Conservation (phyloP, 2,329 filamentous ascomycete genomes). For the Aspergillus sp. region DNA sequence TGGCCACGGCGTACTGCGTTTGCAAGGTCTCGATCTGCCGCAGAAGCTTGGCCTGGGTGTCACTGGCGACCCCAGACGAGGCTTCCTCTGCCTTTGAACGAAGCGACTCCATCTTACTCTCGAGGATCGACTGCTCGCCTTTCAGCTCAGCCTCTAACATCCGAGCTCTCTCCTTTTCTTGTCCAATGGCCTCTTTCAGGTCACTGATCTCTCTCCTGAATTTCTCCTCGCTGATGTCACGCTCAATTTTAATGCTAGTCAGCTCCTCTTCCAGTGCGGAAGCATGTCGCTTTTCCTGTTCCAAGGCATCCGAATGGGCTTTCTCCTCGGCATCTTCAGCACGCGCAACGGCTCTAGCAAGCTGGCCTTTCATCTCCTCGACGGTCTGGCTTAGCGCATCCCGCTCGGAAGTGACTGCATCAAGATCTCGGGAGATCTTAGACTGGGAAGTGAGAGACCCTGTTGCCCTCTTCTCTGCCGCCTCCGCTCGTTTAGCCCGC, state of each 20-base stretch:
- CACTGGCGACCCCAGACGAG: conserved; percentile 75
- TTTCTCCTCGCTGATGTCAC: conserved; percentile 71
- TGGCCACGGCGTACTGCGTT: conserved; percentile 89
- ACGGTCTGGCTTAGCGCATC: conserved; percentile 65
- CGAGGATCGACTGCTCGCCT: conserved; percentile 72
- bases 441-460: conserved; percentile 55
- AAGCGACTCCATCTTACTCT: conserved; percentile 86
- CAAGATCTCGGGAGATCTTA: conserved; percentile 58
- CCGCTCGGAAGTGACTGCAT: conserved; percentile 61
- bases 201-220: conserved; percentile 68
- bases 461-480: conserved; percentile 55
- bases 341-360: conserved; percentile 66
- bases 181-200: conserved; percentile 69
- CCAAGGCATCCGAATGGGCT: conserved; percentile 65
- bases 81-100: conserved; percentile 84
- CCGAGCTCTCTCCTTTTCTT: conserved; percentile 68
- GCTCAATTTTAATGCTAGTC: conserved; percentile 68
- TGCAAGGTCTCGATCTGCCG: conserved; percentile 94
- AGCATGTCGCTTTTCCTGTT: conserved; percentile 60
- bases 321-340: conserved; percentile 67
- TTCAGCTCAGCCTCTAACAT: conserved; percentile 74
- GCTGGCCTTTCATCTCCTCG: conserved; percentile 66
- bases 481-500: conserved; percentile 61
- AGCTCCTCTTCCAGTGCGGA: conserved; percentile 65
- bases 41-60: conserved; percentile 83